Base-by-base conservation (phyloP, 257 asterid species). In the Solanum chaucha region DNA sequence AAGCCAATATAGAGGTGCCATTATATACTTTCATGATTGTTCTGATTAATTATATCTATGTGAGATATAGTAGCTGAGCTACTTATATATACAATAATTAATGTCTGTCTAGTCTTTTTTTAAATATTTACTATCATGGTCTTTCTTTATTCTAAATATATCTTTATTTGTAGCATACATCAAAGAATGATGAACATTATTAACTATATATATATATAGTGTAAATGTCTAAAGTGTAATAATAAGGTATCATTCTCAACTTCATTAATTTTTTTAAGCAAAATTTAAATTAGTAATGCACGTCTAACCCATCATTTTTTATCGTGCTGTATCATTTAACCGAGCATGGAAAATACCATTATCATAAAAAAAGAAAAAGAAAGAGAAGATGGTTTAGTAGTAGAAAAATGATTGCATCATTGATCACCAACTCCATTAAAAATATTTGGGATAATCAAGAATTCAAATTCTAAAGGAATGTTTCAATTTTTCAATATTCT, bases 1-100 rank as follows among this genome's bases (percentile, higher is more conserved):
- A 88, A n/a, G 48, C 87, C 88, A 92, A 85, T 77, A 83, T 92
- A 88, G 95, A 90, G 41, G 92, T 91, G 80, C 90, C 94, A 73
- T 90, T 94, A 19, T 70, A 30, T 68, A 68, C 22, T 28, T 68
- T 30, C 0, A 70, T 30, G 11, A 70, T 70, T 70, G 40, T 30
- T 70, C 40, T 70, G 6, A n/a, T 13, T 67, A 30, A 15, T 8
- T 71, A 34, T 17, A 71, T 32, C 3, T 71, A 34, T 34, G 24
- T 48, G 78, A 71, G 14, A 32, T 71, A 71, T 34, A 17, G 15
- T 34, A 34, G 46, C 5, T 72, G 24, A 72, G 80, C 80, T 72
- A 70, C 8, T 11, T 32, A 32, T 71, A 32, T 19, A 32, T 13
- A 12, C 87, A n/a, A n/a, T n/a, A n/a, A n/a, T n/a, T n/a, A n/a